These are phyloP conservation scores for Arctostaphylos glauca DNA, from an alignment of 148 eudicot species.

Conservation along the genomic window DNA sequence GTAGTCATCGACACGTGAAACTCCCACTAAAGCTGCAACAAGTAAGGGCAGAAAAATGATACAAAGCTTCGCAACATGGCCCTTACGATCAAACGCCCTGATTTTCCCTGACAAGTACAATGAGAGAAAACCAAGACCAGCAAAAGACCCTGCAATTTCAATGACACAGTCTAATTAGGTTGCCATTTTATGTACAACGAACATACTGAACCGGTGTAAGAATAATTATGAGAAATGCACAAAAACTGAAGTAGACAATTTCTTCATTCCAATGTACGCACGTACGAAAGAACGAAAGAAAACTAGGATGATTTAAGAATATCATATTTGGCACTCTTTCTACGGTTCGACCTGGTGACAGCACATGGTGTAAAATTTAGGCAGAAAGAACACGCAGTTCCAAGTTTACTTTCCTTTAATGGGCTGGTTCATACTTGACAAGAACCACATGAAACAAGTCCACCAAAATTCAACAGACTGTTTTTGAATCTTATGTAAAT, in stretches of 20 bases:
- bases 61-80: constrained; percentile 85
- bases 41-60: constrained; percentile 59
- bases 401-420: not conserved
- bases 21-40: constrained; percentile 65
- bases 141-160: constrained; percentile 70
- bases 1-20: constrained; percentile 94
- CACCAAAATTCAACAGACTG: not conserved
- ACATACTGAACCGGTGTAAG: not conserved
- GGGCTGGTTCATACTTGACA: not conserved
- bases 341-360: not conserved
- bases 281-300: not conserved
- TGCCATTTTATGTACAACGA: not conserved
- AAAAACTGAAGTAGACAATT: not conserved
- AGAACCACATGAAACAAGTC: not conserved
- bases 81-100: constrained; percentile 61
- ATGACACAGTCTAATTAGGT: not conserved
- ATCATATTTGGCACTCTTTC: not conserved
- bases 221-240: not conserved
- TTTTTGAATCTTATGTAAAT: not conserved
- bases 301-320: not conserved
- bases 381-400: not conserved
- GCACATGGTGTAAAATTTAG: not conserved
- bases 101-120: constrained; percentile 74
- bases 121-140: constrained; percentile 81
- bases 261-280: not conserved